phyloP scores from a whole-genome alignment of 1,139 yeast genomes.

The Yamadazyma triangularis region DNA sequence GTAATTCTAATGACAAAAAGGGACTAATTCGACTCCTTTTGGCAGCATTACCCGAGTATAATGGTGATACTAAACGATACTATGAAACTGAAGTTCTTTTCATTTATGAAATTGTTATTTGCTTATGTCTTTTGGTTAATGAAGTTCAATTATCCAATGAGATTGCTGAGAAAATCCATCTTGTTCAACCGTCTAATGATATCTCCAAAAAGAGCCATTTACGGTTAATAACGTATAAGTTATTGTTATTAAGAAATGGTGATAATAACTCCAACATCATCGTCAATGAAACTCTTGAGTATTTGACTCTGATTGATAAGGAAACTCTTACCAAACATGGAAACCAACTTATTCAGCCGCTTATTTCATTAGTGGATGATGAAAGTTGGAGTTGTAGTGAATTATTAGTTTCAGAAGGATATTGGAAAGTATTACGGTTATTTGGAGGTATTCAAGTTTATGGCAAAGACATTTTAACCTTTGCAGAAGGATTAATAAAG shows the following conservation, averaged over 20 bases:
- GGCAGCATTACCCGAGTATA: constrained; percentile 24
- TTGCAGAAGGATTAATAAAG: constrained; percentile 42
- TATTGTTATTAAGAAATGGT: constrained; percentile 35
- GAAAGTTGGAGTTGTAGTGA: constrained; percentile 43
- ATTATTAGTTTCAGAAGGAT: constrained; percentile 44
- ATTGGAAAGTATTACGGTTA: constrained; percentile 60
- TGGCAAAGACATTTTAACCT: constrained; percentile 46
- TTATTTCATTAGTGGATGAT: constrained; percentile 47
- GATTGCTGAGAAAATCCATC: constrained; percentile 19
- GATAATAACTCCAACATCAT: constrained; percentile 12
- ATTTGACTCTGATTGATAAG: constrained; percentile 26
- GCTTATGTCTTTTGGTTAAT: constrained; percentile 43
- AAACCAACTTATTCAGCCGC: constrained; percentile 46
- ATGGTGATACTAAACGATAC: constrained; percentile 37
- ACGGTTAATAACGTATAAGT: constrained; percentile 36
- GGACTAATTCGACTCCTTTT: constrained; percentile 21
- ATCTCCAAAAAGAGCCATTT: constrained; percentile 28
- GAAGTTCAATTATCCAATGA: constrained; percentile 27
- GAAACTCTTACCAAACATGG: constrained; percentile 46
- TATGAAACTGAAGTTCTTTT: constrained; percentile 56
- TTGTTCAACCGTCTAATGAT: constrained; percentile 11
- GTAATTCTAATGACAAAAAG: constrained; percentile 20
- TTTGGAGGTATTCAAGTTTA: constrained; percentile 54
- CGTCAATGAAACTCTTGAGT: constrained; percentile 20
- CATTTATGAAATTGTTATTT: constrained; percentile 50